Conservation (phyloP, 257 asterid genomes). For the Solanum medicagineum region DNA sequence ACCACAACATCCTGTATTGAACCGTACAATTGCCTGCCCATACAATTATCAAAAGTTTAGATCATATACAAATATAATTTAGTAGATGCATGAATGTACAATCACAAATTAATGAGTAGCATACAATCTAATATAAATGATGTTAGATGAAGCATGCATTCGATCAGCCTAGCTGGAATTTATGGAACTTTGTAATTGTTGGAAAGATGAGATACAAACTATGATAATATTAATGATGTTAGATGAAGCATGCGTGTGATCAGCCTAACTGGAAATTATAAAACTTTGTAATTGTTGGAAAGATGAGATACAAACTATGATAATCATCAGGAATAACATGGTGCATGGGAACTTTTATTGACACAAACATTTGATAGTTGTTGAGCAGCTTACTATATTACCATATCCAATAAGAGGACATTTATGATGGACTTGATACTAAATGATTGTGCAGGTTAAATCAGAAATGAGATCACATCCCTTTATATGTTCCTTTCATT, state of each 20-base stretch:
- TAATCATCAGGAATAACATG: not conserved
- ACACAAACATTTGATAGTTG: not conserved
- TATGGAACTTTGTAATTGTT: not conserved
- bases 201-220: not conserved
- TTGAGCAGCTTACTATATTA: not conserved
- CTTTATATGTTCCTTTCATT: not conserved
- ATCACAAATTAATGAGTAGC: not conserved
- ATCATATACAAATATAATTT: not conserved
- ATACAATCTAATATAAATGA: not conserved
- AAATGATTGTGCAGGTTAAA: not conserved
- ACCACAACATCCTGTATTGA: constrained; percentile 73
- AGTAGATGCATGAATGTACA: not conserved
- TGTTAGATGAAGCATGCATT: not conserved
- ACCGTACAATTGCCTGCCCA: constrained; percentile 70
- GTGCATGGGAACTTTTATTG: not conserved
- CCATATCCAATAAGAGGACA: not conserved
- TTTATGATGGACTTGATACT: not conserved
- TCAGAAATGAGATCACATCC: not conserved
- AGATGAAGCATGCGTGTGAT: not conserved
- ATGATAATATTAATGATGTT: not conserved
- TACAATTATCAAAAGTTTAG: not conserved
- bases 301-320: not conserved
- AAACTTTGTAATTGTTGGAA: not conserved
- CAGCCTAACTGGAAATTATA: not conserved
- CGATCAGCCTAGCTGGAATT: not conserved